These are phyloP conservation scores for Pseudopyricularia cyperi DNA, from an alignment of 2,329 filamentous ascomycete genomes.

Conservation along the genomic window DNA sequence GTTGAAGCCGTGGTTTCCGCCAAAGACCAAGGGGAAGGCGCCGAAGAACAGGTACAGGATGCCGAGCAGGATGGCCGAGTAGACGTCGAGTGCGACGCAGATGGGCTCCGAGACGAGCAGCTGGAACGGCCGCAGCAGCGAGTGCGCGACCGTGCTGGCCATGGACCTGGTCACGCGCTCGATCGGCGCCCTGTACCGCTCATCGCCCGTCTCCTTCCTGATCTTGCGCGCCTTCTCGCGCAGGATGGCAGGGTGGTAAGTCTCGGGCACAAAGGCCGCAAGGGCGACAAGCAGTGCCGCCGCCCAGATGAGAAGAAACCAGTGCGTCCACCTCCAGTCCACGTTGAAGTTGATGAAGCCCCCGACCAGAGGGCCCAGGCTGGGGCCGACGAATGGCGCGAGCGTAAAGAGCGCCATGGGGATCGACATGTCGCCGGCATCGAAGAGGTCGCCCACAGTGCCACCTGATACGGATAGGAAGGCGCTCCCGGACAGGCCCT, in stretches of 20 bases:
- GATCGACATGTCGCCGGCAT: conserved; percentile 51
- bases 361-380: conserved; percentile 48
- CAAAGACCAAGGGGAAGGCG: conserved; percentile 72
- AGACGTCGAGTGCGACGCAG: conserved; percentile 69
- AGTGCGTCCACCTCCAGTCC: conserved; percentile 74
- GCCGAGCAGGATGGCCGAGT: conserved; percentile 74
- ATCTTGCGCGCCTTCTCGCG: conserved; percentile 57
- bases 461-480: conserved; percentile 68
- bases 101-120: conserved; percentile 74
- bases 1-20: conserved; percentile 59
- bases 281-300: conserved; percentile 51
- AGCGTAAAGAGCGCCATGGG: conserved; percentile 76
- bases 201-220: conserved; percentile 65
- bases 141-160: conserved; percentile 40
- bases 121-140: conserved; percentile 60
- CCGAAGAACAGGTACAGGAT: conserved; percentile 87
- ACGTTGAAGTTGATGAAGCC: conserved; percentile 72
- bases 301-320: conserved; percentile 72
- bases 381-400: conserved; percentile 50
- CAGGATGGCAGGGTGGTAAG: conserved; percentile 66
- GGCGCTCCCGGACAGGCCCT: conserved; percentile 56
- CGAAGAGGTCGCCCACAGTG: conserved; percentile 72
- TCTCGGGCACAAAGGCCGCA: conserved; percentile 68
- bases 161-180: conserved; percentile 60
- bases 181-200: conserved; percentile 62